phyloP scores from a whole-genome alignment of 2,329 filamentous ascomycete genomes.

The Leptographium flavum region DNA sequence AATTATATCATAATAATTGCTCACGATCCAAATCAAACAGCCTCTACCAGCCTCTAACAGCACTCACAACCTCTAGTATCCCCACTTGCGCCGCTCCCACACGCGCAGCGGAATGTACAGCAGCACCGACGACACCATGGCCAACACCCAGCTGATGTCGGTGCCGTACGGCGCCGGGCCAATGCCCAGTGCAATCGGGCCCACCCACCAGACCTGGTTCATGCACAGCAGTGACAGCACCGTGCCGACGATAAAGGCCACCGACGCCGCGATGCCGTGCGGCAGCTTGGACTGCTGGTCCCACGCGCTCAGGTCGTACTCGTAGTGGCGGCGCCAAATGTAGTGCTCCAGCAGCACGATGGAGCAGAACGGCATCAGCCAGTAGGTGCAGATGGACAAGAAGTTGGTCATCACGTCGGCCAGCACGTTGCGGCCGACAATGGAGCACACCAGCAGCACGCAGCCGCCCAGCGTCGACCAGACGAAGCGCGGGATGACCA shows the following conservation, averaged over 20 bases:
- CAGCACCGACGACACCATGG: neutral
- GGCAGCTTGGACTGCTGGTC: conserved; percentile 4
- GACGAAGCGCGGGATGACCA: conserved; percentile 7
- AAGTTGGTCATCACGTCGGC: conserved; percentile 9
- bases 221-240: conserved; percentile 6
- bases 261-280: conserved; percentile 6
- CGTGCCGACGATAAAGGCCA: conserved; percentile 4
- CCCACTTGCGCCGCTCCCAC: conserved; percentile 5
- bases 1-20: too few relatives aligned
- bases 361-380: conserved; percentile 6
- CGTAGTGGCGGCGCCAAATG: conserved; percentile 7
- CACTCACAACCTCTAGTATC: neutral
- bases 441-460: conserved; percentile 4
- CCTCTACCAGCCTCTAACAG: too few relatives aligned
- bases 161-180: conserved; percentile 1
- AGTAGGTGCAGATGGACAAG: conserved; percentile 8
- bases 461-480: conserved; percentile 7
- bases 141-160: conserved; percentile 7
- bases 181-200: conserved; percentile 5
- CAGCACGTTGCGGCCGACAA: conserved; percentile 8
- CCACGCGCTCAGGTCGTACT: conserved; percentile 6
- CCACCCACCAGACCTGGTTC: conserved; percentile 8
- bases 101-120: conserved; percentile 3
- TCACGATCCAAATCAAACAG: too few relatives aligned
- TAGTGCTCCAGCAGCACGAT: conserved; percentile 8